Base-by-base conservation (phyloP, 371 early-diverging fungal genomes). In the Synchytrium microbalum region DNA sequence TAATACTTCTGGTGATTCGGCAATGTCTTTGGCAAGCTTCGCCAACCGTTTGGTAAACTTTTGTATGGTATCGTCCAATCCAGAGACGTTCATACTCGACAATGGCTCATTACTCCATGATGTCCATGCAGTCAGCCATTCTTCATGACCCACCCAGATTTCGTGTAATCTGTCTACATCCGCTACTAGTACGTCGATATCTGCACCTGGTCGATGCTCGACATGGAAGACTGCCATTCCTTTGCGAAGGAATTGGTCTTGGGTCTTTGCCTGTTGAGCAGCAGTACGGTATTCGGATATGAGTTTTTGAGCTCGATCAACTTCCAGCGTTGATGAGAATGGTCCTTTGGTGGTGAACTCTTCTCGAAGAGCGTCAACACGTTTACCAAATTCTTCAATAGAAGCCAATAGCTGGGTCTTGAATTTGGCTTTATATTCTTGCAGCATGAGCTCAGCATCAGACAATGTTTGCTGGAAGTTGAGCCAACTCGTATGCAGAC, bases 401-500 rank as follows among this genome's bases (percentile, higher is more conserved):
- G 66, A 57, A 16, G 57, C 19, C 16, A 78, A 26, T 3, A 82
- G 65, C 54, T 82, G 78, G 2, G 77, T 30, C 62, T 75, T 79
- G 70, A 83, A 83, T 63, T 75, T 80, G 16, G 72, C 65, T 58
- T 83, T 83, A 46, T 69, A 67, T 16, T 83, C 83, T 32, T 75
- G 76, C 59, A 80, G 68, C 24, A 62, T 28, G 62, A 70, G 71
- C 38, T 82, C 82, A 32, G 80, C 64, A n/a, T 73, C 73, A 23
- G 54, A 58, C 28, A 82, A 70, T 3, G 73, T 72, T 51, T 73
- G 68, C 67, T 74, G 72, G 64, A 83, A 77, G 0, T 58, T 51
- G 14, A 61, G 64, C 82, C 82, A 82, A 0, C 32, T 62, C 0
- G 63, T 25, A 3, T 64, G 72, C 52, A 83, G 55, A 2, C 66